Evolutionary conservation across 805 yeast species (phyloP), one percentile per base, ranked within the genome.

Genomic region (Kodamaea fukazawae): DNA sequence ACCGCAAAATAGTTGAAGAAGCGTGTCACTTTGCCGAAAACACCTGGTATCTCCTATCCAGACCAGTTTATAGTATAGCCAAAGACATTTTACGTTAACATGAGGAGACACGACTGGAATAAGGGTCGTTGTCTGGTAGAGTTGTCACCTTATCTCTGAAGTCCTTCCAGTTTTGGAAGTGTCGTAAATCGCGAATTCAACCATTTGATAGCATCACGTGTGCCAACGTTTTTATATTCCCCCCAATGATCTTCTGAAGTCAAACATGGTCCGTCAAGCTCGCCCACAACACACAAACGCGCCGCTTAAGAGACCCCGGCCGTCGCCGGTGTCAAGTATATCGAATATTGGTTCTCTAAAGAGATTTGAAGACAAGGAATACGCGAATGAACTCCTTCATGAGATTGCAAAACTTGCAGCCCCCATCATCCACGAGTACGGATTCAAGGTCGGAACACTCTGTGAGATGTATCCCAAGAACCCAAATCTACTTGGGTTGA

Each of bases 401-500:
- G 79, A 82, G 33, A 71, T 87, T 11, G 90, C 91, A 2, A 71
- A 69, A 17, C 60, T 72, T 23, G 93, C 85, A 10, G 81, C 90
- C 2, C 96, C 96, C 2, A 61, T 91, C 38, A 86, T 91, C 81
- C 75, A 78, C 43, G 76, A 76, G 30, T 72, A 79, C 44, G 71
- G 75, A 3, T 77, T 86, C 55, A 77, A 74, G 38, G 91, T 90
- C 2, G 80, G 79, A 0, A 63, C 74, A 0, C 58, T 91, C 11
- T 76, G 84, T 46, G 98, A 91, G 58, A 86, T 91, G 76, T 83
- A 68, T 46, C 98, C 98, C 2, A 81, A 75, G 45, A 70, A 76
- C 51, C 67, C 74, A 2, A 60, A 71, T 11, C 63, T 91, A 14
- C 63, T 90, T 9, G 98, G 98, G 0, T 63, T 89, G 47, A 91